Evolutionary conservation across 2,329 filamentous ascomycete species (phyloP), one percentile per base, ranked within the genome.

Genomic region (Phaeosphaeria sp.): DNA sequence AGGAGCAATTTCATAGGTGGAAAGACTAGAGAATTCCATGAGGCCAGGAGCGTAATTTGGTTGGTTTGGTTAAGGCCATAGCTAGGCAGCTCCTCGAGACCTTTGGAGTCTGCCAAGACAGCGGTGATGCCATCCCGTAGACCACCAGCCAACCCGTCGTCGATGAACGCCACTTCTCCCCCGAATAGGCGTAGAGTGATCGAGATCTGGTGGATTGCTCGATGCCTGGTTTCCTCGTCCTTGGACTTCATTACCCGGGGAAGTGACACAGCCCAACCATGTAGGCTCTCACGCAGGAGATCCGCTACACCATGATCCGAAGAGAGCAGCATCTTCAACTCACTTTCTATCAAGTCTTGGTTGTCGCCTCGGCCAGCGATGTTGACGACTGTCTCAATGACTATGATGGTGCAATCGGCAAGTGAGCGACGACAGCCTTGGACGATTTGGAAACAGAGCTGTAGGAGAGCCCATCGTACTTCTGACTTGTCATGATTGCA

Each of bases 181-280:
- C 84, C 84, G 20, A 95, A 79, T 7, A 94, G 75, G 27, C 85
- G 82, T 52, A 92, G 88, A 0, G 90, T 88, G 48, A 88, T 89
- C 15, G 89, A 86, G n/a, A 99, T 84, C 61, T 94, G 91, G 25
- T 85, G 84, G 23, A 98, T 84, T 1, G 89, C 87, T 54, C 85
- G 84, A 60, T 87, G 84, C 73, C 96, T 96, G 25, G 84, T 81
- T n/a, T 83, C 83, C 65, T 97, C 92, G 67, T 98, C 93, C 64
- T 88, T 90, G 9, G 88, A 87, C 73, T 94, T 92, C 87, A 97
- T 93, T 15, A 92, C 78, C 17, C 93, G 86, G 5, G 94, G 89
- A 18, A 99, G 84, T 42, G 91, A 89, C 2, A 87, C 86, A 22
- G 93, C 85, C 93, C 93, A 97, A 52, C 88, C 88, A 73, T 94